Conservation (phyloP, 2,329 filamentous ascomycete species). For the Penicillium sp. region DNA sequence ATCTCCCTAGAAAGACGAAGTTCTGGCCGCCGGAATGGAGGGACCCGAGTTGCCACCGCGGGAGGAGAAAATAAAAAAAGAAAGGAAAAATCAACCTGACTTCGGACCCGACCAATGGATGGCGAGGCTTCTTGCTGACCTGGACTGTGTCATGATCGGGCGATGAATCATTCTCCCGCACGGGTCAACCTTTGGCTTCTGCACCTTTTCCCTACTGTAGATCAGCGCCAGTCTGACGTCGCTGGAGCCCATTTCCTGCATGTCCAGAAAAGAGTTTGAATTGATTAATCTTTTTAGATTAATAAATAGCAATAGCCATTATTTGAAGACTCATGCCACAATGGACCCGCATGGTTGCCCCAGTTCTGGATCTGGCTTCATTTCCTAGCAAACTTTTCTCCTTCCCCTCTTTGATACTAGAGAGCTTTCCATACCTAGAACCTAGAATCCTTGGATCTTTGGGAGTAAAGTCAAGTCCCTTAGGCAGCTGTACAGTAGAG, state of each 20-base stretch:
- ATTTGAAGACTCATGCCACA: not conserved
- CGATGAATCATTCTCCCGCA: slow-evolving; percentile 22
- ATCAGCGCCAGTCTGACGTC: not conserved
- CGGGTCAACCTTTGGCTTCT: slow-evolving; percentile 13
- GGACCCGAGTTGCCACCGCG: slow-evolving; percentile 21
- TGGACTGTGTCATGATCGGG: slow-evolving; percentile 12
- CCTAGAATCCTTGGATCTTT: not conserved
- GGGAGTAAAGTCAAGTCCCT: not conserved
- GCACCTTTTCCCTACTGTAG: not conserved
- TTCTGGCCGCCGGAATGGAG: slow-evolving; percentile 1
- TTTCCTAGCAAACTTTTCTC: slow-evolving; percentile 5
- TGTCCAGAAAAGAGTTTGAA: too few relatives aligned
- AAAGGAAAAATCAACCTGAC: slow-evolving; percentile 8
- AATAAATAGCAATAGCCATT: not conserved
- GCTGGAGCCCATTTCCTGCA: not conserved
- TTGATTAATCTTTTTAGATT: too few relatives aligned
- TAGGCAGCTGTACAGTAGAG: not conserved
- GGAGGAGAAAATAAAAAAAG: not conserved
- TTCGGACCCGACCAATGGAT: slow-evolving; percentile 15
- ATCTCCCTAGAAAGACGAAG: not conserved
- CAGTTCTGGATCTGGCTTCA: slow-evolving; percentile 7
- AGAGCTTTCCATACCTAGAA: not conserved
- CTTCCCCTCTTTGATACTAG: slow-evolving; percentile 2
- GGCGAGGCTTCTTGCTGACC: not conserved
- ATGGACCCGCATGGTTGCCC: slow-evolving; percentile 17